Base-by-base conservation (phyloP, 2,329 filamentous ascomycete species). In the Neoarthrinium moseri region DNA sequence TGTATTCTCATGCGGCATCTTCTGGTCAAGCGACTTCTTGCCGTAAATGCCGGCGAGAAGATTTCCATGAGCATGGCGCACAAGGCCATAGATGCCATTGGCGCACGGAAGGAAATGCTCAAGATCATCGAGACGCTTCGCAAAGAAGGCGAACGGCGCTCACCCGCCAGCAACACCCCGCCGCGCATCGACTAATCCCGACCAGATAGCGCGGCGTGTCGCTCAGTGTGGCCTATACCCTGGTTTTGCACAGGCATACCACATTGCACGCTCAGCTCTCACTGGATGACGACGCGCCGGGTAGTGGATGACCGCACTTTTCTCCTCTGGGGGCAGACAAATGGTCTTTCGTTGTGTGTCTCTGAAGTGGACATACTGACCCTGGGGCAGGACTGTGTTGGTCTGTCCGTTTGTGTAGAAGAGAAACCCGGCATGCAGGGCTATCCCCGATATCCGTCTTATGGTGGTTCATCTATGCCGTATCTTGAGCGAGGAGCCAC, bases 1-100 rank as follows among this genome's bases (percentile, higher is more conserved):
- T 97, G 94, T 66, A 80, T 97, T 54, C 79, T 92, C 51, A 99
- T 99, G 91, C 84, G 91, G 39, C 88, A 96, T 68, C 71, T 99
- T n/a, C 77, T 99, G 15, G 75, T 96, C 41, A 91, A 91, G 68
- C 77, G 89, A 47, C 74, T 99, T 20, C 72, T 99, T 47, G 81
- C 79, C 54, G 90, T 89, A 7, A 87, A 90, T 60, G 84, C 87
- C 3, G 81, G 82, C 51, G 84, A 92, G 65, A 96, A 95, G 70
- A 87, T 97, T 11, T 91, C 84, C 51, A 97, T 99, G 94, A 94
- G 88, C 60, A 87, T 97, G 80, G 83, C 80, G 5, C 89, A 88
- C 20, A 91, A 90, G 63, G 80, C 86, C 59, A 84, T 97, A 41
- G 89, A 96, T 69, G 89, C 90, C 4, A 70, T 73, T 34, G 84